phyloP scores from a whole-genome alignment of 176 grass and related monocot species.

The Guadua angustifolia region DNA sequence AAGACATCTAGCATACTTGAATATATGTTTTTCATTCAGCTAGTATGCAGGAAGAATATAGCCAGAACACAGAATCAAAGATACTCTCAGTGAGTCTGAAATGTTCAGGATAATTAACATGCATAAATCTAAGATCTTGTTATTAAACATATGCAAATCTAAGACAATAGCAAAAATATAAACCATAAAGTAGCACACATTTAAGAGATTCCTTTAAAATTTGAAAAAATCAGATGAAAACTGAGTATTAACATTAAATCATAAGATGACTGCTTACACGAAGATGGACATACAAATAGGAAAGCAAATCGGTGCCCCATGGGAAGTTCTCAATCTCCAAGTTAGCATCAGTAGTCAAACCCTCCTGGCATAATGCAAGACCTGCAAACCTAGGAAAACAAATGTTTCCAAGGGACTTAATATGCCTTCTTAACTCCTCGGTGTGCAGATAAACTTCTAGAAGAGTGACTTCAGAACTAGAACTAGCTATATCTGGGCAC shows the following conservation, averaged over 20 bases:
- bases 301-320: slow-evolving; percentile 84
- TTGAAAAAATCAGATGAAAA: slow-evolving; percentile 30
- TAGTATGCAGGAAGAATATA: not conserved
- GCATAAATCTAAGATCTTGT: not conserved
- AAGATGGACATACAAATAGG: slow-evolving; percentile 94
- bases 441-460: slow-evolving; percentile 93
- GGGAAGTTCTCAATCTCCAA: slow-evolving; percentile 86
- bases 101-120: slow-evolving; percentile 15
- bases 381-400: slow-evolving; percentile 84
- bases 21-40: slow-evolving; percentile 4
- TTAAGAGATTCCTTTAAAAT: slow-evolving; percentile 28
- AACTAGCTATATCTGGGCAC: slow-evolving; percentile 34
- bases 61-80: slow-evolving; percentile 21
- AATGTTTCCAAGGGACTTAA: slow-evolving; percentile 88
- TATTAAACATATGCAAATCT: not conserved
- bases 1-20: not conserved
- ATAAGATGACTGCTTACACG: slow-evolving; percentile 78
- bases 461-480: slow-evolving; percentile 71
- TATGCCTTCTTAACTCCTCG: slow-evolving; percentile 81
- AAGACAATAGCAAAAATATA: slow-evolving; percentile 40
- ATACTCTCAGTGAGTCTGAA: slow-evolving; percentile 11
- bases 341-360: slow-evolving; percentile 71
- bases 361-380: slow-evolving; percentile 74
- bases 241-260: not conserved
- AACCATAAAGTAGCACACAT: not conserved